Percentiles rank a stretch among this genome's conserved stretches.
These are phyloP conservation scores for Agaricus sinodeliciosus DNA, from an alignment of 768 basidiomycete species.

Conservation along the genomic window DNA sequence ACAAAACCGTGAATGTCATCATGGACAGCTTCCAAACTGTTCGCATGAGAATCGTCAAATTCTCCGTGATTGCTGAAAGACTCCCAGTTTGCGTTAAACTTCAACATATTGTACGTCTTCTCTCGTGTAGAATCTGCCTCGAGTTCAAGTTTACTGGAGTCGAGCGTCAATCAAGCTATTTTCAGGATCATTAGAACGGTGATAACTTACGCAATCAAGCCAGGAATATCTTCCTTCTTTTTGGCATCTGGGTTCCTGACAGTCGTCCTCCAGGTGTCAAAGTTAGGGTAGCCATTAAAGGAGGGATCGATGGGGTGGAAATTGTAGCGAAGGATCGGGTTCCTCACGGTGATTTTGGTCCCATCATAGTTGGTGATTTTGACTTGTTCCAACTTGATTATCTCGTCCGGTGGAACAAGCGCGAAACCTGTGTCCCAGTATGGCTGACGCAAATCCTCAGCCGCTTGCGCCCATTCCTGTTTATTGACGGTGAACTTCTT, in stretches of 20 bases:
- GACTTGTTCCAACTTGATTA: constrained; percentile 27
- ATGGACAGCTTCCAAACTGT: constrained; percentile 46
- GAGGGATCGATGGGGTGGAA: constrained; percentile 26
- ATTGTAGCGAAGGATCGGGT: constrained; percentile 29
- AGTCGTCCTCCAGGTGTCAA: constrained; percentile 22
- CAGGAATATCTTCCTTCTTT: constrained; percentile 21
- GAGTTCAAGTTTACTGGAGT: constrained; percentile 16
- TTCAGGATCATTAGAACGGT: constrained; percentile 8
- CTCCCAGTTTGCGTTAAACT: constrained; percentile 30
- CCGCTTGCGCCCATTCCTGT: constrained; percentile 18
- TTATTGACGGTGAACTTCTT: constrained; percentile 25
- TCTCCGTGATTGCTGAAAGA: constrained; percentile 41
- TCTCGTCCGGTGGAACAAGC: constrained; percentile 31
- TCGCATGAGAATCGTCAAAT: constrained; percentile 29
- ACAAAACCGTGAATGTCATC: constrained; percentile 39
- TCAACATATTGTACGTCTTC: constrained; percentile 32
- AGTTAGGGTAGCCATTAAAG: constrained; percentile 17
- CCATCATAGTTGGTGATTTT: constrained; percentile 28
- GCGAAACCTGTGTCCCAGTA: constrained; percentile 50
- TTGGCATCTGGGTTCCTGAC: constrained; percentile 20
- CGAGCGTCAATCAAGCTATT: not conserved
- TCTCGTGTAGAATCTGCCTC: constrained; percentile 20
- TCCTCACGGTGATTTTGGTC: constrained; percentile 18
- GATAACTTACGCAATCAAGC: constrained; percentile 18
- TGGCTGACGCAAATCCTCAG: constrained; percentile 31